Evolutionary conservation across 2,329 filamentous ascomycete species (phyloP).

Genomic region (Colletotrichum plurivorum): DNA sequence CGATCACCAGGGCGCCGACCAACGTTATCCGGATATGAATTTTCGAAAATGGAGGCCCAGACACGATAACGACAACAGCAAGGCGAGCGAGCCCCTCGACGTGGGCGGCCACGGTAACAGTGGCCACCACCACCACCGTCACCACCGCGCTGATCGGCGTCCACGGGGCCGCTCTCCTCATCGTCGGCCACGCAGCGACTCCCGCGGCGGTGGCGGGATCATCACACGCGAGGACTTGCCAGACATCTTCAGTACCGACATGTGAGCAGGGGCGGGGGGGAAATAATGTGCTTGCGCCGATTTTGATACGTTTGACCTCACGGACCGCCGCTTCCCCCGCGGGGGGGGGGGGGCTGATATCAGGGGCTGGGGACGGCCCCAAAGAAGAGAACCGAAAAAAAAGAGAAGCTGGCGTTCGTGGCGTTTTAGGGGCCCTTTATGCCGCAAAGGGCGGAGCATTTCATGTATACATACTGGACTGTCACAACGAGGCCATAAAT

Average conservation of each 20-base stretch:
- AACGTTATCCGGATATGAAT: too few relatives aligned
- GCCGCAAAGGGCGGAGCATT: slow-evolving; percentile 15
- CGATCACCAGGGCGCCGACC: too few relatives aligned
- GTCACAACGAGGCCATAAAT: slow-evolving; percentile 18
- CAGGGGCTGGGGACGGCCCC: slow-evolving; percentile 1
- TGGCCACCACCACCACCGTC: neutral
- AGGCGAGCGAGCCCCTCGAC: too few relatives aligned
- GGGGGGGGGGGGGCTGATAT: neutral
- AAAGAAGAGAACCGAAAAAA: neutral
- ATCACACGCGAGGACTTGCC: slow-evolving; percentile 15
- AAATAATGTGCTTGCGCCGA: too few relatives aligned
- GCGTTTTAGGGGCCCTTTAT: slow-evolving; percentile 23
- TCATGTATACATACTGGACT: slow-evolving; percentile 9
- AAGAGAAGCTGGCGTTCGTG: slow-evolving; percentile 29
- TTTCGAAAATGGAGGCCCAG: too few relatives aligned
- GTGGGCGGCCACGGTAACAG: neutral
- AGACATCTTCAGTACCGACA: neutral
- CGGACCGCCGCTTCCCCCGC: neutral
- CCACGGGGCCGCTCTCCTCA: neutral
- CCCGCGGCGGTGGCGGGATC: neutral
- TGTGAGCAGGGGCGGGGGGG: neutral
- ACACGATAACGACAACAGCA: too few relatives aligned
- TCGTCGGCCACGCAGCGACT: neutral
- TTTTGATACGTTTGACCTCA: slow-evolving; percentile 10
- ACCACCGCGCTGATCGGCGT: neutral